Evolutionary conservation across 1,139 yeast genomes (phyloP), one percentile per base, ranked within the genome.

Genomic region (Magnusiomyces paraingens): DNA sequence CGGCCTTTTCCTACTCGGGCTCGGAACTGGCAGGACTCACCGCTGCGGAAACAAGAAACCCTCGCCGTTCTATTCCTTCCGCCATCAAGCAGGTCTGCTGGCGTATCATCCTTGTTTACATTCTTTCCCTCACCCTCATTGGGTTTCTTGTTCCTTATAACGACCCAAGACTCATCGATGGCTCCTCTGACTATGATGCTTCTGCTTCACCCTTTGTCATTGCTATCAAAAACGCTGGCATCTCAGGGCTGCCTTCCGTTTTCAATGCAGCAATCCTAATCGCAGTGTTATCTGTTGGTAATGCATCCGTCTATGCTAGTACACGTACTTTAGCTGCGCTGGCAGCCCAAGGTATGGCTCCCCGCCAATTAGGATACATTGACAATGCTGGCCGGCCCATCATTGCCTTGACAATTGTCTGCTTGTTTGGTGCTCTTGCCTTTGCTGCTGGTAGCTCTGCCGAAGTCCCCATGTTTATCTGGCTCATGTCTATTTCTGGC

Each of bases 1-100:
- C 96, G 29, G 95, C 96, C 1, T 90, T 89, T 71, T 84, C 96
- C 1, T 87, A 86, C 63, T 89, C 90, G 54, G 94, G 95, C 62
- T 81, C 86, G 55, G 96, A 88, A 72, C 76, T 86, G 64, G 84
- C 85, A 58, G 95, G 95, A 56, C 76, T 90, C 58, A 91, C 95
- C 26, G 80, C 82, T 29, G 83, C 83, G 39, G 82, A 78, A 61
- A 69, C 79, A 44, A 73, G 74, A 72, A 68, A 74, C 84, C 47
- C 76, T 81, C 57, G 88, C 87, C 55, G 74, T 74, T 59, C 86
- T 38, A 72, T 87, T 53, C 95, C 95, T 52, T 75, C 75, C 61
- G 95, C 95, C 47, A 81, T 85, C 44, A 78, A 79, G 67, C 85
- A 82, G 64, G 86, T 89, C 83, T 54, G 81, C 79, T 83, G 86